Base-by-base conservation (phyloP, 805 yeast species). In the Myxozyma sirexii region DNA sequence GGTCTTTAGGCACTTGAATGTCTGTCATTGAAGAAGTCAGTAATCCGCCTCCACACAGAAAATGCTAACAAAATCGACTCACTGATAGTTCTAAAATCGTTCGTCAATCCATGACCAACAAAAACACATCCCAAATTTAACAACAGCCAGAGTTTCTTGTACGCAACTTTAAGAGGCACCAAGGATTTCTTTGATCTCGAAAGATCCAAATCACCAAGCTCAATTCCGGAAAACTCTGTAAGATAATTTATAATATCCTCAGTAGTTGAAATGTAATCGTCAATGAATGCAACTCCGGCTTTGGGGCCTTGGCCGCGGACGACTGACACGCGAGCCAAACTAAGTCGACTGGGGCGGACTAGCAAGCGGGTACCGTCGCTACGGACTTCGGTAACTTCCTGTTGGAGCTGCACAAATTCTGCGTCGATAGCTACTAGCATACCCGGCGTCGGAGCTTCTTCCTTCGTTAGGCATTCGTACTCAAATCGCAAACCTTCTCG, bases 201-300 rank as follows among this genome's bases (percentile, higher is more conserved):
- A 0, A 93, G 88, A 70, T 90, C 90, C 62, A 94, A 77, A 73
- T 96, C 99, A 0, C 96, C 97, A 0, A 86, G 87, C 67, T 88
- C 90, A 54, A 94, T 92, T n/a, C 99, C 99, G 12, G 97, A 90
- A 68, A 82, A 94, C 12, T 85, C 84, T 0, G 99, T 96, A 65
- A 93, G 78, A 69, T 94, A 92, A 72, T 94, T 96, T 55, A 86
- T 83, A 54, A 94, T 86, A 1, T 65, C 65, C 24, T 78, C 82
- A 52, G 82, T 84, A 35, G 90, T 88, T 5, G 85, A 84, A 65
- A 94, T 88, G 70, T 92, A 90, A 71, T 94, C 99, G 72, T 94
- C 99, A 62, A 94, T 88, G 68, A 94, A 90, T 4, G 97, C 91
- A 1, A 79, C 80, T 0, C 91, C 94, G 60, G 82, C 83, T 47